Evolutionary conservation across 345 rosid species (phyloP).

Genomic region (Sonneratia caseolaris): DNA sequence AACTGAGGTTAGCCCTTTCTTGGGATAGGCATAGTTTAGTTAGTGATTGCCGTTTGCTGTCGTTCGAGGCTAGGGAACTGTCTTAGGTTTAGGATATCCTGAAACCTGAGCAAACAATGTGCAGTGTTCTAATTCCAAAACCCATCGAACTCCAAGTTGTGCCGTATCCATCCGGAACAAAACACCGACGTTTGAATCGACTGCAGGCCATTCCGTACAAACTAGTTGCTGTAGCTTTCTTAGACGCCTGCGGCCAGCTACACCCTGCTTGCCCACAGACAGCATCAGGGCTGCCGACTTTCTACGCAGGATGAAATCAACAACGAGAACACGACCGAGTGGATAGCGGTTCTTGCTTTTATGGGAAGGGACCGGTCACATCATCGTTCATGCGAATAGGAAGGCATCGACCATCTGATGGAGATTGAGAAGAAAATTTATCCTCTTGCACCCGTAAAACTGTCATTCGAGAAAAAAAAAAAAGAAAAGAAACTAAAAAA

Average conservation of each 20-base stretch:
- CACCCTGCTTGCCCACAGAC: neutral
- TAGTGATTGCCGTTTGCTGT: neutral
- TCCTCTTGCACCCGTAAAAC: neutral
- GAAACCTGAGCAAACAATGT: neutral
- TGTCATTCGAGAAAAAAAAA: neutral
- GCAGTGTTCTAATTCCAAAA: neutral
- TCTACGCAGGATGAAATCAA: neutral
- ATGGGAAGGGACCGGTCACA: neutral
- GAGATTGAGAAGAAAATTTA: neutral
- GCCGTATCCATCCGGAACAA: neutral
- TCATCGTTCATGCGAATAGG: too few species aligned
- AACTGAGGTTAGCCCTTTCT: slow-evolving; percentile 7
- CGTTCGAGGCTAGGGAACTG: neutral
- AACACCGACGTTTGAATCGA: too few species aligned
- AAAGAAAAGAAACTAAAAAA: neutral
- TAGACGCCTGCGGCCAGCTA: neutral
- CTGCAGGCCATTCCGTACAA: neutral
- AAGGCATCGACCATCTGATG: neutral
- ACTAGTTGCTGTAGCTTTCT: neutral
- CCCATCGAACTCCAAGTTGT: neutral
- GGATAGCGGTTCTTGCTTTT: neutral
- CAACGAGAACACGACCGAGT: neutral
- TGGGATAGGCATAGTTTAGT: neutral
- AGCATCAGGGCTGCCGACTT: neutral
- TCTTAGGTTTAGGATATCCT: neutral